Percentiles rank a stretch among this genome's conserved stretches.
phyloP scores from a whole-genome alignment of 768 basidiomycete species.

The Steccherinum ochraceum region DNA sequence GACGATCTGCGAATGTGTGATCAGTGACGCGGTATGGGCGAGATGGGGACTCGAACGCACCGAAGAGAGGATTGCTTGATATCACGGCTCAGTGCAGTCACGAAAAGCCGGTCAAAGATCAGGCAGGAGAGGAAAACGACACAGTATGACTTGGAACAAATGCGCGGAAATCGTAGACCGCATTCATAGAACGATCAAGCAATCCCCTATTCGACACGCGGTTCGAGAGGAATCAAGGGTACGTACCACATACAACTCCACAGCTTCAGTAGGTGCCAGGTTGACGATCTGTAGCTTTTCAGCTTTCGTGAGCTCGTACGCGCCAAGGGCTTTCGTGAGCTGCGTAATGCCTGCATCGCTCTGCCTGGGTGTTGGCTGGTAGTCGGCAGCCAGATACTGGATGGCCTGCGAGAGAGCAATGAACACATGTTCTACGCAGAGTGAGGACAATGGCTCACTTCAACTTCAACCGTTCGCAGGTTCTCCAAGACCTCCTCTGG shows the following conservation, averaged over 20 bases:
- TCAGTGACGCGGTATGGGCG: background rate
- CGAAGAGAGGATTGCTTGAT: background rate
- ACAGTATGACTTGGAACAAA: too few species aligned
- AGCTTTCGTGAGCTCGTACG: slow-evolving; percentile 76
- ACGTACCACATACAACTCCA: slow-evolving; percentile 87
- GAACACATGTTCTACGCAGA: background rate
- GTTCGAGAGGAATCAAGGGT: background rate
- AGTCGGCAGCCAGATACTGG: slow-evolving; percentile 71
- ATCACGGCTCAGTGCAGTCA: too few species aligned
- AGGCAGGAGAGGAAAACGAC: too few species aligned
- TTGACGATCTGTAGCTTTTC: slow-evolving; percentile 95
- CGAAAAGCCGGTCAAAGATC: too few species aligned
- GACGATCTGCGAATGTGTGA: slow-evolving; percentile 54
- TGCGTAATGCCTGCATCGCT: slow-evolving; percentile 54
- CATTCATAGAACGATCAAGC: background rate
- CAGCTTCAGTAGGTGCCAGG: slow-evolving; percentile 70
- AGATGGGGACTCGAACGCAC: background rate
- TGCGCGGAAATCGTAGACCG: too few species aligned
- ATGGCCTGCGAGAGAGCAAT: slow-evolving; percentile 55
- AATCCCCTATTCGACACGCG: background rate
- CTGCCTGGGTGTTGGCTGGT: slow-evolving; percentile 64
- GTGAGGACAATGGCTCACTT: slow-evolving; percentile 39
- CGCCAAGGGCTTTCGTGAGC: slow-evolving; percentile 61
- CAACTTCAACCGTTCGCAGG: slow-evolving; percentile 78
- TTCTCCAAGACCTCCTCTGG: slow-evolving; percentile 69